Base-by-base conservation (phyloP, 257 asterid species). In the Solanum medicagineum region DNA sequence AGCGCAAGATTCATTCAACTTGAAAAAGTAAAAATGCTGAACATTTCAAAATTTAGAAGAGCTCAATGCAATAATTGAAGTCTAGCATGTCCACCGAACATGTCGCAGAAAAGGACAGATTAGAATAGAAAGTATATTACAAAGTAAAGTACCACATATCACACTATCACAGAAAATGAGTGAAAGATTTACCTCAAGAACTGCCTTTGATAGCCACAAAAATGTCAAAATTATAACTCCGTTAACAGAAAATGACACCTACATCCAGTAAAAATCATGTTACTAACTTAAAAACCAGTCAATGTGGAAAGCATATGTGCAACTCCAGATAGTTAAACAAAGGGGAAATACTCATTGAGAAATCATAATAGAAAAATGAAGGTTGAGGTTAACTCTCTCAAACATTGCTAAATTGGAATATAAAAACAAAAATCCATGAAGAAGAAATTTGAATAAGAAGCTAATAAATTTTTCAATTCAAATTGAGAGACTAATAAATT, bases 241-340 rank as follows among this genome's bases (percentile, higher is more conserved):
- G 36, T 96, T 92, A 73, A 96, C 98, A 47, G 98, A 95, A 90
- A 96, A 96, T 73, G 95, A 94, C 24, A 96, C 98, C 99, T 96
- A 69, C 85, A 92, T 45, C 85, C 71, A 84, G 62, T 77, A 84
- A 84, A 45, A 15, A 14, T n/a, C 40, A 65, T 22, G 54, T 59
- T 60, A 81, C 79, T 13, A 63, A 77, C 57, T 20, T 22, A 54
- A 44, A 69, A 81, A 65, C 40, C 44, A 71, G 8, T 10, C 59
- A 74, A 56, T 36, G 49, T 62, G 70, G 24, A 83, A 88, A 47
- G 16, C 32, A 66, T 79, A 24, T n/a, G 7, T 11, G 19, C 54
- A 83, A 85, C 56, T 22, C 63, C 69, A 68, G 56, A 59, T 14
- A 69, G 8, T 17, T 19, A 40, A 13, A 83, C 20, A 54, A 59